These are phyloP conservation scores for Truncatella angustata DNA, from an alignment of 2,329 filamentous ascomycete species.

Conservation along the genomic window DNA sequence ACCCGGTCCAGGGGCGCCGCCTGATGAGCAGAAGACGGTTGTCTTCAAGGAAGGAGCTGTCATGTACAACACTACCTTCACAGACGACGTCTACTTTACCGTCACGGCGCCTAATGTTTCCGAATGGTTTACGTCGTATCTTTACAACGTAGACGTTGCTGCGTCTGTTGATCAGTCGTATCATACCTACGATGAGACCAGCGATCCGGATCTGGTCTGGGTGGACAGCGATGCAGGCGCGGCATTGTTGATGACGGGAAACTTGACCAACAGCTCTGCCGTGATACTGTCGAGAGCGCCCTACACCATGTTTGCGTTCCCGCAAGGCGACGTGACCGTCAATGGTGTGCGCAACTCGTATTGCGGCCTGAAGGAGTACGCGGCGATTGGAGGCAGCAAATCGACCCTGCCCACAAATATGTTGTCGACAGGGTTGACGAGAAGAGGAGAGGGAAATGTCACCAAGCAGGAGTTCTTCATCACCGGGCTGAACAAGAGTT, in stretches of 20 bases:
- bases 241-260: slow-evolving; percentile 75
- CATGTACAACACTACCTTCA: slow-evolving; percentile 59
- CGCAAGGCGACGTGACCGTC: slow-evolving; percentile 56
- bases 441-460: slow-evolving; percentile 60
- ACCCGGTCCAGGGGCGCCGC: slow-evolving; percentile 60
- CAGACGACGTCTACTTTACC: slow-evolving; percentile 71
- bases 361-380: slow-evolving; percentile 71
- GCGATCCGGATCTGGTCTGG: slow-evolving; percentile 63
- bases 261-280: slow-evolving; percentile 59
- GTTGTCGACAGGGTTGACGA: slow-evolving; percentile 65
- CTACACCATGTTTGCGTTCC: slow-evolving; percentile 77
- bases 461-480: slow-evolving; percentile 90
- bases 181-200: slow-evolving; percentile 58
- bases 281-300: slow-evolving; percentile 56
- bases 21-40: slow-evolving; percentile 40
- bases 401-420: slow-evolving; percentile 32
- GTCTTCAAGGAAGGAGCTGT: slow-evolving; percentile 69
- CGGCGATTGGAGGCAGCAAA: slow-evolving; percentile 55
- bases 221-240: slow-evolving; percentile 82
- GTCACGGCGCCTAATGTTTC: slow-evolving; percentile 69
- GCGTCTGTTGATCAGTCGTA: slow-evolving; percentile 79
- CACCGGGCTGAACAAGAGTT: slow-evolving; percentile 68
- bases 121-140: slow-evolving; percentile 45
- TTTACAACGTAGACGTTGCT: slow-evolving; percentile 78
- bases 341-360: slow-evolving; percentile 75